Base-by-base conservation (phyloP, 768 basidiomycete genomes). In the Lactarius indigo region DNA sequence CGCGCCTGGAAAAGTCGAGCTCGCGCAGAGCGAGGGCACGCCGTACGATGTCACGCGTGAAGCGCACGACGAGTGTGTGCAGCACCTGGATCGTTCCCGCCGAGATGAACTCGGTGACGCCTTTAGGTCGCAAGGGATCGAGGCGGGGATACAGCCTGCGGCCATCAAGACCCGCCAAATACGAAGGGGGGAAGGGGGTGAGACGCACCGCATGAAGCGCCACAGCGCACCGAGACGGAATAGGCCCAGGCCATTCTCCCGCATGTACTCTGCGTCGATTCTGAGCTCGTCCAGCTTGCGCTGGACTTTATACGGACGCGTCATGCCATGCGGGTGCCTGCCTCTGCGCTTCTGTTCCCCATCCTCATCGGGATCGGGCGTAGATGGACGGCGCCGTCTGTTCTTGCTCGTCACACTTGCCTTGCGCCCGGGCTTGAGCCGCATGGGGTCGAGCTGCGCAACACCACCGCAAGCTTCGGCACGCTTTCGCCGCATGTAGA, bases 401-500 rank as follows among this genome's bases (percentile, higher is more conserved):
- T 63, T 9, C 55, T 59, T 33, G 35, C 57, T 41, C 50, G 61
- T 30, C 35, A 37, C 59, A 66, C 61, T 74, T 69, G 10, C 55
- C 64, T 76, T 78, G 44, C 76, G 68, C 6, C 83, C 82, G 5
- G 83, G 80, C 63, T 77, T 83, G 60, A 82, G 63, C 72, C 80
- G 70, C 72, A 71, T 69, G 0, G 74, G 39, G 18, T 70, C 72
- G n/a, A 74, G 68, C 59, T 74, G 76, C 8, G 75, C 75, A 10
- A 66, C 72, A 15, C 69, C 74, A 47, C 79, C 88, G 33, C 73
- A 72, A 37, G 78, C 75, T 33, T 78, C 75, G 3, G 90, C 89
- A 52, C 90, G 83, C 73, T 84, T 87, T 33, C 84, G 83, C 6
- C 90, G 85, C 90, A 91, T 91, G 69, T 89, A 84, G 7, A 91